Base-by-base conservation (phyloP, 192 early-diverging fungal species). In the Rhizophagus sp. region DNA sequence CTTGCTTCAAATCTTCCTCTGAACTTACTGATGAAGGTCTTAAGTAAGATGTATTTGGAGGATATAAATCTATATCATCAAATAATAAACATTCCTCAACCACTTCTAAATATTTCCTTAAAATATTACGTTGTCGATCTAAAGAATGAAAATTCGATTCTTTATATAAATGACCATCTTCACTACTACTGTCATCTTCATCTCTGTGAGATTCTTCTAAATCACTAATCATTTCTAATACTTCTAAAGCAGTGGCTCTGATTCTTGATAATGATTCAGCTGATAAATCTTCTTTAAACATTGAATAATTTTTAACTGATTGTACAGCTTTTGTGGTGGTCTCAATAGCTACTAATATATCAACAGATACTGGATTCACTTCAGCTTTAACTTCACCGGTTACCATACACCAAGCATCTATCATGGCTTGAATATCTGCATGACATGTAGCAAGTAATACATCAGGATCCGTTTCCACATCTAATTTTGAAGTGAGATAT, bases 281-380 rank as follows among this genome's bases (percentile, higher is more conserved):
- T 39, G 87, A 70, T 36, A 90, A 64, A 77, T 84, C 82, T 19
- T 85, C 87, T 0, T 87, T 83, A 79, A 88, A 75, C 75, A 88
- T 78, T 12, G 86, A 84, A 80, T 90, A 90, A 34, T 85, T 88
- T 65, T 87, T 85, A 24, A 90, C 85, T 9, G 87, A 85, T 25
- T 85, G 79, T 2, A 90, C 75, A 65, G 85, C 84, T 74, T 88
- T 89, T 34, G 89, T 90, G 1, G 86, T 85, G 8, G 87, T 83
- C 22, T 87, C 81, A 1, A 90, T 75, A 22, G 89, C 75, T 5
- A 84, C 82, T 39, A 90, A 41, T 24, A 89, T 72, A 36, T 89
- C 84, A 19, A 89, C 65, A 34, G 81, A 79, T 17, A 84, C 72
- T 15, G 85, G 81, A 11, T 81, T 73, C 33, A 79, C 83, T 33